These are phyloP conservation scores for Schrenkiella parvula DNA, from an alignment of 345 rosid species.

Conservation along the genomic window DNA sequence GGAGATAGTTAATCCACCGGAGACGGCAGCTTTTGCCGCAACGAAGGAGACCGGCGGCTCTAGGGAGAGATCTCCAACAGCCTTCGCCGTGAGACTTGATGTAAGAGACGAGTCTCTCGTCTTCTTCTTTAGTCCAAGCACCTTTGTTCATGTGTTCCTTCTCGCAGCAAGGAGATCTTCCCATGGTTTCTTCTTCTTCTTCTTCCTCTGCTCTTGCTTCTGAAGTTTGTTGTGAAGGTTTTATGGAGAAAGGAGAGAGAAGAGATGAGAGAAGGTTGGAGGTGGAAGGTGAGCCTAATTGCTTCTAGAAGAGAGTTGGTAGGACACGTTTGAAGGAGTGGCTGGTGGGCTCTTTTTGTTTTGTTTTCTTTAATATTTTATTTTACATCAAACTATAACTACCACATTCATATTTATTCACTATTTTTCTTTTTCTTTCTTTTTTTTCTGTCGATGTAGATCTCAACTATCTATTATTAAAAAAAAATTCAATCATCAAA, in stretches of 20 bases:
- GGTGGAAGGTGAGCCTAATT: constrained; percentile 39
- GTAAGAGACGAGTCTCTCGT: constrained; percentile 48
- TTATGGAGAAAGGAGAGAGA: constrained; percentile 19
- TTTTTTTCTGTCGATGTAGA: neutral
- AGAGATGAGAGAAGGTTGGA: constrained; percentile 18
- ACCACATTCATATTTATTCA: constrained; percentile 23
- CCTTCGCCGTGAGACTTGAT: constrained; percentile 62
- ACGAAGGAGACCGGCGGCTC: constrained; percentile 56
- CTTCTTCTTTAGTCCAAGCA: constrained; percentile 62
- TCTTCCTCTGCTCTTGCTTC: neutral
- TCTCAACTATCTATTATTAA: neutral
- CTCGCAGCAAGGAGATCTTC: constrained; percentile 71
- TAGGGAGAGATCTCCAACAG: constrained; percentile 60
- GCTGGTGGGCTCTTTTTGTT: constrained; percentile 51
- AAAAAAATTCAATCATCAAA: neutral
- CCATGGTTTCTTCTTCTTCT: constrained; percentile 35
- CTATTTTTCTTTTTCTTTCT: neutral
- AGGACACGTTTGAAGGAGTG: constrained; percentile 79
- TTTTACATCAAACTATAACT: constrained; percentile 31
- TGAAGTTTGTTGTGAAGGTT: constrained; percentile 21
- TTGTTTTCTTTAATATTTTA: constrained; percentile 33
- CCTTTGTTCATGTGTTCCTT: constrained; percentile 66
- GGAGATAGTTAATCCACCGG: constrained; percentile 57
- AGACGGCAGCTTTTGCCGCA: constrained; percentile 66
- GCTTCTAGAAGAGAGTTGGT: constrained; percentile 99